These are phyloP conservation scores for Trichosporon ovoides DNA, from an alignment of 1,284 basidiomycete genomes.

Conservation along the genomic window DNA sequence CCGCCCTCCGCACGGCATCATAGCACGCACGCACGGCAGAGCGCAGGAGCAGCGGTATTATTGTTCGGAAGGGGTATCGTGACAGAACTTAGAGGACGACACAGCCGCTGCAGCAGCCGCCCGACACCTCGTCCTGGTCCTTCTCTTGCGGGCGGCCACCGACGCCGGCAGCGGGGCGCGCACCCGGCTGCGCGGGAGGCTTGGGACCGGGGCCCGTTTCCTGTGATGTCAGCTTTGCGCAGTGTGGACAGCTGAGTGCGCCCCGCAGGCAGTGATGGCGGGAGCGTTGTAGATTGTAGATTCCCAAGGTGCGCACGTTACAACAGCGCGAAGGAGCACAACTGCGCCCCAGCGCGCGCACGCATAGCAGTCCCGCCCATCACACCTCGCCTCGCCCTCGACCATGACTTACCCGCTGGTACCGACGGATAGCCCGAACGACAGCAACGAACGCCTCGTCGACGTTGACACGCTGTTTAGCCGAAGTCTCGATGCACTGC, in stretches of 20 bases:
- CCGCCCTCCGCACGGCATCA: too few species aligned
- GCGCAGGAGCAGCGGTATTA: too few species aligned
- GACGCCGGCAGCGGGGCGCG: conserved; percentile 53
- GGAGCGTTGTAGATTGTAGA: too few species aligned
- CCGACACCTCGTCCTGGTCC: conserved; percentile 47
- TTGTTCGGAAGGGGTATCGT: too few species aligned
- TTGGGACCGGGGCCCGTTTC: conserved; percentile 39
- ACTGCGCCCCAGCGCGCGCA: too few species aligned
- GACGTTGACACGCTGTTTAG: conserved; percentile 96
- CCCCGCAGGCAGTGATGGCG: neutral
- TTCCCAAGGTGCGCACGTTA: too few species aligned
- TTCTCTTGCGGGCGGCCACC: conserved; percentile 51
- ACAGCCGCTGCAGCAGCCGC: conserved; percentile 68
- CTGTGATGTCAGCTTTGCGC: conserved; percentile 18
- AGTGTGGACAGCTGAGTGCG: neutral
- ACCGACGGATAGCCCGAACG: conserved; percentile 92
- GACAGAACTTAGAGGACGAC: conserved; percentile 59
- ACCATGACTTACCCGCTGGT: conserved; percentile 69
- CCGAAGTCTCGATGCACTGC: conserved; percentile 97
- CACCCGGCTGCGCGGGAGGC: conserved; percentile 50
- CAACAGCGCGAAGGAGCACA: too few species aligned
- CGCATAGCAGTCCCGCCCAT: too few species aligned
- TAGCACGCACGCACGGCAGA: too few species aligned
- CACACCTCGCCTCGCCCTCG: too few species aligned
- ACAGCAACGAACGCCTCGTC: conserved; percentile 98